Evolutionary conservation across 176 grass and related monocot species (phyloP).

Genomic region (Tillandsia fasciculata): DNA sequence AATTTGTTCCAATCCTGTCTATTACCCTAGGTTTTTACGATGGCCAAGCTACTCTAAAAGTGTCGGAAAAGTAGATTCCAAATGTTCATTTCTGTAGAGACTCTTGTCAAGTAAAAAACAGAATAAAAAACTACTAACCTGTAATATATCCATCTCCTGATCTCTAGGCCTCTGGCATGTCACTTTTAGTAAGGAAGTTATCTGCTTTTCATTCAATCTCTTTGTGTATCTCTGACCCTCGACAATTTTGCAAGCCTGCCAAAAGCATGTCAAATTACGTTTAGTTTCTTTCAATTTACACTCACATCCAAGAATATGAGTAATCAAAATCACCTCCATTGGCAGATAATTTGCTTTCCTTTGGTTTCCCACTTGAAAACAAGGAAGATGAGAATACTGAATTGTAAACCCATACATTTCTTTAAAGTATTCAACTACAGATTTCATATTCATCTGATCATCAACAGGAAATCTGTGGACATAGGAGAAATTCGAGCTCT

Average conservation of each 20-base stretch:
- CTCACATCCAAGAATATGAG: neutral
- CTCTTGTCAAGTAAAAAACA: neutral
- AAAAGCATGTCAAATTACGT: constrained; percentile 1
- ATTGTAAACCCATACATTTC: constrained; percentile 99
- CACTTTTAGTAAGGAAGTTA: constrained; percentile 92
- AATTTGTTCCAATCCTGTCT: too few relatives aligned
- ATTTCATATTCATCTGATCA: constrained; percentile 99
- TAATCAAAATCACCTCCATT: constrained; percentile 60
- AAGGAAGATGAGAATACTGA: constrained; percentile 81
- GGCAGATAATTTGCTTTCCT: constrained; percentile 98
- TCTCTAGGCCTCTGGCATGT: constrained; percentile 96
- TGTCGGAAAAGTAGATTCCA: too few relatives aligned
- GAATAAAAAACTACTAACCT: constrained; percentile 36
- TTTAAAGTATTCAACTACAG: constrained; percentile 95
- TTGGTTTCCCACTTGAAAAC: constrained; percentile 97
- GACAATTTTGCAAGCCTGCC: constrained; percentile 92
- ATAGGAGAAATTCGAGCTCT: neutral
- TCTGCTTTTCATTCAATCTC: constrained; percentile 98
- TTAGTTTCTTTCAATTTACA: neutral
- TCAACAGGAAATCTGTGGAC: constrained; percentile 77
- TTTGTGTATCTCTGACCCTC: constrained; percentile 98
- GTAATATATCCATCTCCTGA: constrained; percentile 92
- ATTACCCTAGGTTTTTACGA: too few relatives aligned
- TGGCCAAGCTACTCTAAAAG: too few relatives aligned
- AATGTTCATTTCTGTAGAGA: neutral